Conservation (phyloP, 176 grass and related monocot genomes). For the Canna indica region DNA sequence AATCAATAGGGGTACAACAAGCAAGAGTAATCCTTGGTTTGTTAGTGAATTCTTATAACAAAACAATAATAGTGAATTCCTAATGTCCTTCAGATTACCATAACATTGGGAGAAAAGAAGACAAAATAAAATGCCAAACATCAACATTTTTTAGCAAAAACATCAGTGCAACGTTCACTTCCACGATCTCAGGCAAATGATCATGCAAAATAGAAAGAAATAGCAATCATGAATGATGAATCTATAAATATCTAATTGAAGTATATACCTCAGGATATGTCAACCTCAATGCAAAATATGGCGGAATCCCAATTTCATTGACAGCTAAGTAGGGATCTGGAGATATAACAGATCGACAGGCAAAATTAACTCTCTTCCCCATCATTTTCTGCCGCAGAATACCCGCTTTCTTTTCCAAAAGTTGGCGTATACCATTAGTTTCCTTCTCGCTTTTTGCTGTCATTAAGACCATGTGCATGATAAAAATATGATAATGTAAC, state of each 20-base stretch:
- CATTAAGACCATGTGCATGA: slow-evolving; percentile 6
- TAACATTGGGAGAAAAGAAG: not conserved
- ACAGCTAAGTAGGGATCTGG: slow-evolving; percentile 88
- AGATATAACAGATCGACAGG: slow-evolving; percentile 89
- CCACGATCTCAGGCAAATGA: not conserved
- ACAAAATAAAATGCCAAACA: not conserved
- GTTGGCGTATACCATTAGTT: slow-evolving; percentile 56
- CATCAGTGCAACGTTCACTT: not conserved
- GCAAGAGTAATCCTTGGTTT: no score
- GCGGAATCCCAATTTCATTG: slow-evolving; percentile 96
- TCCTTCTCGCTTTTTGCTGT: slow-evolving; percentile 55
- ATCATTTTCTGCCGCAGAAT: slow-evolving; percentile 95
- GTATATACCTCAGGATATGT: slow-evolving; percentile 82
- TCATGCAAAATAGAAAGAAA: slow-evolving; percentile 1
- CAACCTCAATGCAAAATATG: slow-evolving; percentile 68
- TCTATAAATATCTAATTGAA: not conserved
- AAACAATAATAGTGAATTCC: no score
- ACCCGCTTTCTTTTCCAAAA: slow-evolving; percentile 87
- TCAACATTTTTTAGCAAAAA: not conserved
- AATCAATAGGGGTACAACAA: no score
- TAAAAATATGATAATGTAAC: not conserved
- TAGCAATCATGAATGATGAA: slow-evolving; percentile 6
- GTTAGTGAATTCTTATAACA: no score
- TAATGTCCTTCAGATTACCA: not conserved
- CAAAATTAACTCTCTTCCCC: slow-evolving; percentile 98